Conservation (phyloP, 805 yeast genomes). For the Kazachstania taianensis region DNA sequence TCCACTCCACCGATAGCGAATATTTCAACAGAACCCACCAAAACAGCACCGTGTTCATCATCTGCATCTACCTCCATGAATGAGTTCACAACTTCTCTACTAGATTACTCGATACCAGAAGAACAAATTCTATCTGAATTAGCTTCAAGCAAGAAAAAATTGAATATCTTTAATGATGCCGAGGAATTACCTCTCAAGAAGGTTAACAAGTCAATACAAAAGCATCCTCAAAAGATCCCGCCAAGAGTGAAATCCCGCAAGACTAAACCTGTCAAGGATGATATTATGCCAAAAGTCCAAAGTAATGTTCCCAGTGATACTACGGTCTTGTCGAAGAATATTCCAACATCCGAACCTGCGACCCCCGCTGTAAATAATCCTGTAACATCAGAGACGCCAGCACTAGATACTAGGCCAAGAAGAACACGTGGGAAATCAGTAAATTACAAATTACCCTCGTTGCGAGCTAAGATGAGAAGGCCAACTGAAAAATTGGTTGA, state of each 20-base stretch:
- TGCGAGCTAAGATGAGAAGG: constrained; percentile 60
- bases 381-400: too few relatives aligned
- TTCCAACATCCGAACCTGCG: too few relatives aligned
- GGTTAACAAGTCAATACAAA: constrained; percentile 3
- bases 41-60: not conserved
- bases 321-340: too few relatives aligned
- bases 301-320: not conserved
- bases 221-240: constrained; percentile 25
- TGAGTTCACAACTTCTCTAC: constrained; percentile 21
- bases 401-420: constrained; percentile 32
- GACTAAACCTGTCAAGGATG: constrained; percentile 27
- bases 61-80: constrained; percentile 1
- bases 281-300: constrained; percentile 30
- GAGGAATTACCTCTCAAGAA: too few relatives aligned
- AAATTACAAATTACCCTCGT: constrained; percentile 58
- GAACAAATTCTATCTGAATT: too few relatives aligned
- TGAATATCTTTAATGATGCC: constrained; percentile 19
- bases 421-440: constrained; percentile 48
- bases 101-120: constrained; percentile 28
- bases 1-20: too few relatives aligned
- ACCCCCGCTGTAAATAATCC: too few relatives aligned
- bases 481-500: constrained; percentile 49
- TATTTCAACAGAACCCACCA: not conserved
- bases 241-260: constrained; percentile 19
- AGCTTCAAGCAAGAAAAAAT: constrained; percentile 7